A percentile compares a stretch with the other conserved stretches of the same genome.
These are phyloP conservation scores for Mycena rosella DNA, from an alignment of 768 basidiomycete species.

Conservation along the genomic window DNA sequence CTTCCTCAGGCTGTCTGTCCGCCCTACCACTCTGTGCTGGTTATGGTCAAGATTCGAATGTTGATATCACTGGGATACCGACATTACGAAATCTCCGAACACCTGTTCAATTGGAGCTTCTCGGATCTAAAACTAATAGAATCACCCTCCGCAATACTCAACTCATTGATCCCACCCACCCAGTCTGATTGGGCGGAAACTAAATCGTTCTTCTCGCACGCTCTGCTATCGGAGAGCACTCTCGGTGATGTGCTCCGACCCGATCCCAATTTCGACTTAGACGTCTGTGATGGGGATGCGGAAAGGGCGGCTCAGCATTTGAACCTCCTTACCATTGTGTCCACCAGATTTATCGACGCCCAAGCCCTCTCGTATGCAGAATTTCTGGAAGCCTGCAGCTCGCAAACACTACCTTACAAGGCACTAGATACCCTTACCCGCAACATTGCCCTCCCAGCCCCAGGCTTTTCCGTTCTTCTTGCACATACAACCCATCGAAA, in stretches of 20 bases:
- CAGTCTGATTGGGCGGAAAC: too few relatives aligned
- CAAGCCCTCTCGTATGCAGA: background rate
- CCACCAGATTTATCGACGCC: background rate
- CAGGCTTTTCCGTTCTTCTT: background rate
- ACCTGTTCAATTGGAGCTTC: too few relatives aligned
- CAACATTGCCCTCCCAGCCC: background rate
- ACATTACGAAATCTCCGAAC: background rate
- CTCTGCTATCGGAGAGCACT: too few relatives aligned
- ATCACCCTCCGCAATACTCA: too few relatives aligned
- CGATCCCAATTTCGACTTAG: background rate
- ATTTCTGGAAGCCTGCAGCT: background rate
- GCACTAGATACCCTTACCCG: background rate
- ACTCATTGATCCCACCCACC: too few relatives aligned
- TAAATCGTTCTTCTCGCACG: too few relatives aligned
- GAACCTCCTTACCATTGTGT: background rate
- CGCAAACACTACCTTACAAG: background rate
- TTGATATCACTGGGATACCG: background rate
- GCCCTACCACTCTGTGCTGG: too few relatives aligned
- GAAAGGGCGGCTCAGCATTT: too few relatives aligned
- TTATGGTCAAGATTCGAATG: too few relatives aligned
- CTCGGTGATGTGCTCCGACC: too few relatives aligned
- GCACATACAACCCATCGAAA: background rate
- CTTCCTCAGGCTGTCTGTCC: background rate
- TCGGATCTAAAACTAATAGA: too few relatives aligned
- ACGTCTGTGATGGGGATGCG: background rate